Evolutionary conservation across 257 asterid species (phyloP).

Genomic region (Penstemon barbatus): DNA sequence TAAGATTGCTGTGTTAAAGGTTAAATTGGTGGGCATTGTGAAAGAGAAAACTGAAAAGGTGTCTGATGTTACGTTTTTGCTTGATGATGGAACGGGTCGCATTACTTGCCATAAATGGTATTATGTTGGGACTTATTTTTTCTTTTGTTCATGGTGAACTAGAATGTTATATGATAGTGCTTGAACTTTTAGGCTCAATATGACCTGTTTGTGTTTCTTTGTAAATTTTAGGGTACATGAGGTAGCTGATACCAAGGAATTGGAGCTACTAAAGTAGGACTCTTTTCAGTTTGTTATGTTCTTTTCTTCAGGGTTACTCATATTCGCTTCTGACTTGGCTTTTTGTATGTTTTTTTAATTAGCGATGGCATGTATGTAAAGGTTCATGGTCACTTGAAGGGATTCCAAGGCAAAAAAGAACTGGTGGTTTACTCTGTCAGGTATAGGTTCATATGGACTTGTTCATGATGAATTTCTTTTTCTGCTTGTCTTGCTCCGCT

Average conservation of each 20-base stretch:
- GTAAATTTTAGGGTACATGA: constrained; percentile 62
- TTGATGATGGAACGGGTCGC: constrained; percentile 95
- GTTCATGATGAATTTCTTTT: constrained; percentile 4
- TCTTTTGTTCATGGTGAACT: neutral
- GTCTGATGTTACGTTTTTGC: constrained; percentile 66
- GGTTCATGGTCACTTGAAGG: constrained; percentile 90
- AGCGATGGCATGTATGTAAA: constrained; percentile 85
- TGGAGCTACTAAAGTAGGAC: constrained; percentile 64
- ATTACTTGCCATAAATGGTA: constrained; percentile 76
- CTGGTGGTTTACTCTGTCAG: constrained; percentile 77
- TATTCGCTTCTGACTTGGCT: constrained; percentile 22
- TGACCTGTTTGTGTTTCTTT: constrained; percentile 19
- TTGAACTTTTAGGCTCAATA: neutral
- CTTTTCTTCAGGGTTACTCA: constrained; percentile 3
- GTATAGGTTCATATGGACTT: constrained; percentile 35
- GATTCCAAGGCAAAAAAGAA: constrained; percentile 78
- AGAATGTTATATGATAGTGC: neutral
- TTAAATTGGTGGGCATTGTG: constrained; percentile 72
- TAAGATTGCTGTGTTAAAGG: constrained; percentile 41
- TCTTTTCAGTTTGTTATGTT: constrained; percentile 26
- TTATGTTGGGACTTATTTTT: constrained; percentile 5
- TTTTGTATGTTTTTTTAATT: constrained; percentile 23
- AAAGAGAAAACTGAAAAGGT: constrained; percentile 56
- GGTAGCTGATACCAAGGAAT: constrained; percentile 62
- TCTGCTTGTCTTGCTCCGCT: constrained; percentile 11